Evolutionary conservation across 2,329 filamentous ascomycete genomes (phyloP).

Genomic region (Aureobasidium sp.): DNA sequence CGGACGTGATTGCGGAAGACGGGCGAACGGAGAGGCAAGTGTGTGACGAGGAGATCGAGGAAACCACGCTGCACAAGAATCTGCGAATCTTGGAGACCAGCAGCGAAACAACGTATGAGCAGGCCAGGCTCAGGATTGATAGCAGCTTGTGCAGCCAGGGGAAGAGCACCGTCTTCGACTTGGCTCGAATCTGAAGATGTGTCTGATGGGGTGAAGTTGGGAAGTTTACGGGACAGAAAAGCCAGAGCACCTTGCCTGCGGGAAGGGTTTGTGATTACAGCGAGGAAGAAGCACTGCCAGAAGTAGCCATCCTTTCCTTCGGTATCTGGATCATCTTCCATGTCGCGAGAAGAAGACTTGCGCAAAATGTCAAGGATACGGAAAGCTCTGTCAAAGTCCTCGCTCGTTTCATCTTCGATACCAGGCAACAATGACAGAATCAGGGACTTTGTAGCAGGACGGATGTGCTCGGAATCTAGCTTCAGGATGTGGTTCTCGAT

Average conservation of each 20-base stretch:
- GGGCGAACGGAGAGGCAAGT: constrained; percentile 74
- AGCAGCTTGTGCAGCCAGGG: constrained; percentile 54
- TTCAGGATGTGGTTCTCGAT: constrained; percentile 71
- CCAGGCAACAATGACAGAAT: constrained; percentile 84
- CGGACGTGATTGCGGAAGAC: constrained; percentile 71
- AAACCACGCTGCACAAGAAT: constrained; percentile 89
- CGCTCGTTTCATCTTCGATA: constrained; percentile 89
- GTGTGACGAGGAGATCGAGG: constrained; percentile 81
- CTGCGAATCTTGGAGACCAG: constrained; percentile 79
- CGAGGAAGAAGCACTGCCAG: constrained; percentile 96
- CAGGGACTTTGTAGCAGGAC: constrained; percentile 83
- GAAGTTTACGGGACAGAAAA: constrained; percentile 71
- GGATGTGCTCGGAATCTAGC: constrained; percentile 60
- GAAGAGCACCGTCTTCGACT: not conserved
- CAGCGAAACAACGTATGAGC: constrained; percentile 82
- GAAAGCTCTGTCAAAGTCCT: constrained; percentile 88
- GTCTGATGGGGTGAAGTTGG: constrained; percentile 49
- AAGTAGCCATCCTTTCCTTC: constrained; percentile 66
- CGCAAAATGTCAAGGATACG: constrained; percentile 72
- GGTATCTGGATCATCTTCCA: constrained; percentile 42
- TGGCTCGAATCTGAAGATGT: constrained; percentile 14
- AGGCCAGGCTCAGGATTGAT: constrained; percentile 86
- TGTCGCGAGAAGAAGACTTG: constrained; percentile 47
- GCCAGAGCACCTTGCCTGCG: constrained; percentile 79
- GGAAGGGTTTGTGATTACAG: constrained; percentile 80